Conservation (phyloP, 225 moss, liverwort and hornwort genomes). For the Sphagnum contortum region DNA sequence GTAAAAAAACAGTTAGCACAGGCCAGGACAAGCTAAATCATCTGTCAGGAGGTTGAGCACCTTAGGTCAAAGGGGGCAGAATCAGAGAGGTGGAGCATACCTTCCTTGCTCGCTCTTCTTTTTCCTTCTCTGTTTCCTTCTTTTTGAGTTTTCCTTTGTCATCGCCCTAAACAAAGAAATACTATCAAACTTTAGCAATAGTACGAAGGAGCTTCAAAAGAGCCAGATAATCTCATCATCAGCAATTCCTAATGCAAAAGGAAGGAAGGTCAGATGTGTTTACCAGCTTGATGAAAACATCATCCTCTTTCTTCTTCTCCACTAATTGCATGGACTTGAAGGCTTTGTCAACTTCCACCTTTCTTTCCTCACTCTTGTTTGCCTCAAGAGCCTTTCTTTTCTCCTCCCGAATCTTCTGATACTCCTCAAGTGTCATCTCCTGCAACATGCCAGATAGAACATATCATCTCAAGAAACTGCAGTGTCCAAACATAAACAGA, state of each 20-base stretch:
- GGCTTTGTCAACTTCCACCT: slow-evolving; percentile 69
- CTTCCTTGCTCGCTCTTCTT: slow-evolving; percentile 83
- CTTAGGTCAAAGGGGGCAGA: too few relatives aligned
- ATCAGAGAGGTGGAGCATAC: slow-evolving; percentile 7
- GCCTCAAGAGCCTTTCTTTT: slow-evolving; percentile 65
- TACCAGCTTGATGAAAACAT: slow-evolving; percentile 89
- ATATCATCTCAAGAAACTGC: too few relatives aligned
- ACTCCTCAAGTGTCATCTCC: slow-evolving; percentile 92
- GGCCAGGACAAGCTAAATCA: too few relatives aligned
- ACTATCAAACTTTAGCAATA: background rate
- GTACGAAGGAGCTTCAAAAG: background rate
- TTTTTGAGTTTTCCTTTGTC: slow-evolving; percentile 65
- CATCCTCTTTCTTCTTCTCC: slow-evolving; percentile 65
- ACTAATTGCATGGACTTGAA: slow-evolving; percentile 88
- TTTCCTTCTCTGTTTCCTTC: slow-evolving; percentile 72
- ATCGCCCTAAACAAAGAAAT: slow-evolving; percentile 34
- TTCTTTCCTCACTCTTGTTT: slow-evolving; percentile 66
- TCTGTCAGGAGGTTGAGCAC: too few relatives aligned
- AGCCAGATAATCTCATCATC: too few relatives aligned
- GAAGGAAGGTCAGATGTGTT: background rate
- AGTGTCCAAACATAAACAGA: too few relatives aligned
- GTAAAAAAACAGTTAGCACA: background rate
- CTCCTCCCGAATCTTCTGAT: slow-evolving; percentile 85
- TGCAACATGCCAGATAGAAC: slow-evolving; percentile 5
- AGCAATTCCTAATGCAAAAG: too few relatives aligned